Conservation (phyloP, 192 early-diverging fungal genomes). For the Rhizophagus sp. region DNA sequence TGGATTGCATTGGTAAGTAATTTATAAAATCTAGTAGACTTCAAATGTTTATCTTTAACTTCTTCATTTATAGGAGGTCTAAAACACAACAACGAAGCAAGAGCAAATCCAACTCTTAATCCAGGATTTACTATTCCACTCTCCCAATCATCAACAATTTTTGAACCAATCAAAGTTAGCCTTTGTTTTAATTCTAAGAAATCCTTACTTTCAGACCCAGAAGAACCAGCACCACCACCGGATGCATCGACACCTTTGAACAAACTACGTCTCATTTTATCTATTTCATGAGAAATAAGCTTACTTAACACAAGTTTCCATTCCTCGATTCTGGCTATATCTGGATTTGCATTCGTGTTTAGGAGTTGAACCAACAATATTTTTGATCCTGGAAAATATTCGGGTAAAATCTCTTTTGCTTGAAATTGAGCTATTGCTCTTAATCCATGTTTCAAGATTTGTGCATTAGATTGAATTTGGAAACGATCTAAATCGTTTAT, state of each 20-base stretch:
- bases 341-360: constrained; percentile 17
- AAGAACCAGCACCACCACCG: background rate
- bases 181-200: constrained; percentile 29
- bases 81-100: constrained; percentile 35
- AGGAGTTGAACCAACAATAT: constrained; percentile 31
- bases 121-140: constrained; percentile 51
- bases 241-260: constrained; percentile 43
- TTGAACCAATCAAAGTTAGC: constrained; percentile 31
- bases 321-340: constrained; percentile 30
- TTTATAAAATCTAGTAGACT: constrained; percentile 42
- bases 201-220: background rate
- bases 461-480: constrained; percentile 8
- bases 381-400: constrained; percentile 41
- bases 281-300: constrained; percentile 51
- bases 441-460: constrained; percentile 39
- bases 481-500: background rate
- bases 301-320: constrained; percentile 43
- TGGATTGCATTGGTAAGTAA: constrained; percentile 49
- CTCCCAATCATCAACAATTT: constrained; percentile 50
- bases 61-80: background rate
- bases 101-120: constrained; percentile 49
- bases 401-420: constrained; percentile 41
- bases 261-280: constrained; percentile 52
- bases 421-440: constrained; percentile 44
- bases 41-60: constrained; percentile 15